Percentiles rank a stretch among this genome's conserved stretches.
These are phyloP conservation scores for Pyrenopolyporus hunteri DNA, from an alignment of 495 filamentous ascomycete genomes.

Conservation along the genomic window DNA sequence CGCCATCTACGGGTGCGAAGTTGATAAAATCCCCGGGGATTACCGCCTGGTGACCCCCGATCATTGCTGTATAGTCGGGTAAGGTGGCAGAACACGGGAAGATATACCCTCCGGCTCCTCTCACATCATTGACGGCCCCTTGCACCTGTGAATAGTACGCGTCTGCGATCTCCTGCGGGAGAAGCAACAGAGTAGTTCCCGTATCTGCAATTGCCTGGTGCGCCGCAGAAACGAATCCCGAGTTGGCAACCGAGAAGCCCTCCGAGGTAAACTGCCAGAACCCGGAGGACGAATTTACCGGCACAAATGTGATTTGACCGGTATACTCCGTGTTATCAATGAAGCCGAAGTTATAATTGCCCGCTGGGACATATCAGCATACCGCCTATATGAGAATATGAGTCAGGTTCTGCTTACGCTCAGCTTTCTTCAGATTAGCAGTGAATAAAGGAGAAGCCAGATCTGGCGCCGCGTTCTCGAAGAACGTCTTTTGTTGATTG, in stretches of 20 bases:
- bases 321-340: conserved; percentile 66
- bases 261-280: conserved; percentile 75
- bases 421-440: conserved; percentile 69
- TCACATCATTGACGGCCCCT: conserved; percentile 55
- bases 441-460: conserved; percentile 74
- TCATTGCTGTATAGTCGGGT: conserved; percentile 66
- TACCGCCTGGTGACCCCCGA: conserved; percentile 61
- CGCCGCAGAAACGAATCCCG: conserved; percentile 7
- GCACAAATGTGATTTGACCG: conserved; percentile 64
- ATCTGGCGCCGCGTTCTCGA: conserved; percentile 67
- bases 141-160: conserved; percentile 72
- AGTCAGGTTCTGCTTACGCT: conserved; percentile 43
- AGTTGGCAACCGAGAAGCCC: conserved; percentile 63
- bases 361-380: conserved; percentile 44
- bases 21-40: conserved; percentile 68
- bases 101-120: conserved; percentile 69
- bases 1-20: conserved; percentile 57
- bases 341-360: conserved; percentile 69
- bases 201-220: conserved; percentile 62
- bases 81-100: conserved; percentile 68
- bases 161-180: conserved; percentile 61
- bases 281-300: conserved; percentile 66
- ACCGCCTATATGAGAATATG: neutral
- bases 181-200: conserved; percentile 76
- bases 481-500: conserved; percentile 70